Evolutionary conservation across 2,329 filamentous ascomycete genomes (phyloP).

Genomic region (Colletotrichum coccodes): DNA sequence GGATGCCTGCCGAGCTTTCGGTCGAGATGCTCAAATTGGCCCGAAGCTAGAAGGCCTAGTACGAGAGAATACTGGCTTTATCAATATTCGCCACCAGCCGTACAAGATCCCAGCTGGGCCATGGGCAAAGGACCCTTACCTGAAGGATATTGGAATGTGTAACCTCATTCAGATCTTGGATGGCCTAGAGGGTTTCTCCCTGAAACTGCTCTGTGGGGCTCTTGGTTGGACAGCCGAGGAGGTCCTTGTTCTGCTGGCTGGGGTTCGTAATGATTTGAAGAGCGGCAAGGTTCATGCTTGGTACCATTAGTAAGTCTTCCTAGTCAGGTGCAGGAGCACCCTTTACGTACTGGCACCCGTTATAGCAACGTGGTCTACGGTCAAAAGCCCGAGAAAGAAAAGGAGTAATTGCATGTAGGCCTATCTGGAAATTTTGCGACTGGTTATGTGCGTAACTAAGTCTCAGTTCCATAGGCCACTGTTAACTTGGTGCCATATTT

Average conservation of each 20-base stretch:
- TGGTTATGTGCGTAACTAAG: too few species aligned
- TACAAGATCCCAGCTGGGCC: constrained; percentile 39
- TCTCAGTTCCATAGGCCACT: too few species aligned
- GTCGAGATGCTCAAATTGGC: background rate
- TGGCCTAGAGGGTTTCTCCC: constrained; percentile 37
- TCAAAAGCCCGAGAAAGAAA: constrained; percentile 11
- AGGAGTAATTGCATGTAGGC: too few species aligned
- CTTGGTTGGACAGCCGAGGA: constrained; percentile 42
- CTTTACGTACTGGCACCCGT: too few species aligned
- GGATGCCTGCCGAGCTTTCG: background rate
- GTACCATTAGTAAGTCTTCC: constrained; percentile 35
- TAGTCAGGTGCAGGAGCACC: too few species aligned
- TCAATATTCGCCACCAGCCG: background rate
- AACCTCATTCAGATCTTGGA: constrained; percentile 31
- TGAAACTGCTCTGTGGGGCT: constrained; percentile 41
- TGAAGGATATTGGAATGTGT: constrained; percentile 42
- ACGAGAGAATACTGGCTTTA: background rate
- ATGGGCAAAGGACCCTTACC: too few species aligned
- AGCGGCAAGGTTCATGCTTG: constrained; percentile 39
- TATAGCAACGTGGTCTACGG: constrained; percentile 23
- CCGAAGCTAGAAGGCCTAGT: background rate
- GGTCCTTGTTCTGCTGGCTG: constrained; percentile 38
- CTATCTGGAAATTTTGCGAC: too few species aligned
- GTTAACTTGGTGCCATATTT: too few species aligned
- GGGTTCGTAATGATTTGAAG: constrained; percentile 41